Conservation (phyloP, 1,284 basidiomycete genomes). For the Kalmanozyma brasiliensis region DNA sequence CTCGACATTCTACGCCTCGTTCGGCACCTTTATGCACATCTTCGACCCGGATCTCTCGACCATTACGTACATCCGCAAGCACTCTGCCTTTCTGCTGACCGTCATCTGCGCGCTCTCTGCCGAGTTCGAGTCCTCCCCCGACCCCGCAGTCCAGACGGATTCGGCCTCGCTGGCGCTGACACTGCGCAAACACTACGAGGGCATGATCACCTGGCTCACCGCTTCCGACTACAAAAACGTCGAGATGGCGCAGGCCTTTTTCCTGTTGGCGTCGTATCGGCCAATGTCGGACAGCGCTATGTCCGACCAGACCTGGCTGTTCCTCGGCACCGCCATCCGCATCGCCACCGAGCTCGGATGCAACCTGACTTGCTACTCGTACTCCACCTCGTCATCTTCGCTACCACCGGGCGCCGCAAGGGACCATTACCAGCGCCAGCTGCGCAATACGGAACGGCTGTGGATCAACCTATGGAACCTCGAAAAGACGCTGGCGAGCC, state of each 20-base stretch:
- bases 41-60: constrained; percentile 48
- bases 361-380: constrained; percentile 43
- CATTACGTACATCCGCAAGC: constrained; percentile 46
- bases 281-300: constrained; percentile 34
- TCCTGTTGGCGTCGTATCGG: constrained; percentile 33
- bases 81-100: constrained; percentile 41
- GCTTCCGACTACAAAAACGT: constrained; percentile 47
- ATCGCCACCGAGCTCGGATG: constrained; percentile 50
- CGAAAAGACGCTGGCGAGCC: constrained; percentile 45
- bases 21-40: constrained; percentile 48
- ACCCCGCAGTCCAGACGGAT: not conserved
- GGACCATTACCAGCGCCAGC: constrained; percentile 45
- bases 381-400: constrained; percentile 4
- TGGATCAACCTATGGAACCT: constrained; percentile 53
- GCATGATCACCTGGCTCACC: constrained; percentile 28
- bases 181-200: constrained; percentile 26
- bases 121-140: constrained; percentile 16
- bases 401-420: not conserved
- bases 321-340: constrained; percentile 38
- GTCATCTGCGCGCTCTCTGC: constrained; percentile 42
- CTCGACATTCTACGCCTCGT: constrained; percentile 22
- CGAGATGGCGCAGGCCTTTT: constrained; percentile 51
- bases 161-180: constrained; percentile 9
- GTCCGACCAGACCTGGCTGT: constrained; percentile 47
- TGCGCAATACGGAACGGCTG: constrained; percentile 47